phyloP scores from a whole-genome alignment of 2,329 filamentous ascomycete species.

The Aspergillus glaucus region DNA sequence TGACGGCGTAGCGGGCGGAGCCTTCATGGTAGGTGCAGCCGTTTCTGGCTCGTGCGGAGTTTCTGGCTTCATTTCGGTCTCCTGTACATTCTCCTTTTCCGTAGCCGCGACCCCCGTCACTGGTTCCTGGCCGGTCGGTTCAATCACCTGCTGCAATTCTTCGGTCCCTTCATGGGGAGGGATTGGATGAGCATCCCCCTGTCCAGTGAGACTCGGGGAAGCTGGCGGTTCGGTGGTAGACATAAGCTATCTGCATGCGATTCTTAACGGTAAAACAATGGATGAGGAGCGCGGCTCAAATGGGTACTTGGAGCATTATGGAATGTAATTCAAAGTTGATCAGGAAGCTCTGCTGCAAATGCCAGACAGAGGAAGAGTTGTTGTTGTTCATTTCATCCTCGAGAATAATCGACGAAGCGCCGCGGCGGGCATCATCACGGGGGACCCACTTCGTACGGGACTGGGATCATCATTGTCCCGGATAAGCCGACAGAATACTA shows the following conservation, averaged over 20 bases:
- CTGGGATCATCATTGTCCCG: conserved; percentile 31
- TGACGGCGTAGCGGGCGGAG: conserved; percentile 8
- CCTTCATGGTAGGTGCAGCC: conserved; percentile 3
- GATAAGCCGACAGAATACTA: background rate
- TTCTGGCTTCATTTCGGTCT: conserved; percentile 10
- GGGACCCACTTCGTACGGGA: background rate
- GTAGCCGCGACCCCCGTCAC: conserved; percentile 15
- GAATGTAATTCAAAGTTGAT: background rate
- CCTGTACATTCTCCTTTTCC: conserved; percentile 4
- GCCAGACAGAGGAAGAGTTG: no score
- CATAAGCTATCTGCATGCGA: conserved; percentile 41
- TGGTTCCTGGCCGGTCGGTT: conserved; percentile 12
- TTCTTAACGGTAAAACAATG: conserved; percentile 5
- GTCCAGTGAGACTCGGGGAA: conserved; percentile 17
- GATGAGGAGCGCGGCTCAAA: conserved; percentile 12
- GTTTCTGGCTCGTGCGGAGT: conserved; percentile 1
- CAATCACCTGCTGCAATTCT: conserved; percentile 17
- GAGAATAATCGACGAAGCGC: background rate
- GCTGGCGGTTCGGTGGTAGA: conserved; percentile 24
- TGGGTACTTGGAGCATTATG: conserved; percentile 21
- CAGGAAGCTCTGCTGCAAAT: no score
- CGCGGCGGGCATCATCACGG: background rate
- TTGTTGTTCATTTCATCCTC: no score
- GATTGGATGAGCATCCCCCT: conserved; percentile 16
- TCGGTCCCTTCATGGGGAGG: conserved; percentile 13